Evolutionary conservation across 202 grass and related monocot species (phyloP), one percentile per base, ranked within the genome.

Genomic region (Digitaria exilis): DNA sequence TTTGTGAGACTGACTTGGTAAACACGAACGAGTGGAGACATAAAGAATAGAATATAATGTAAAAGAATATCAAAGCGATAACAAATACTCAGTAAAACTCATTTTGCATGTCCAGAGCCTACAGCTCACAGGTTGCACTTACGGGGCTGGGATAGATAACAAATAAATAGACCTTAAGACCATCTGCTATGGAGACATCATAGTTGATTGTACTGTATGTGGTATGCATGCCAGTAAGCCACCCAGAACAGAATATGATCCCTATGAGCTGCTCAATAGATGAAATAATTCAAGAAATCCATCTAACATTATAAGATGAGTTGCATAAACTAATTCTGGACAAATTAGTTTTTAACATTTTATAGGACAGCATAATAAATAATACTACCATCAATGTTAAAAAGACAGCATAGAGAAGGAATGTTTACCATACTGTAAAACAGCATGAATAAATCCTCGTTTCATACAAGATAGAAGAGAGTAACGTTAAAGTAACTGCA

Each of bases 391-490:
- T 24, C 43, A 83, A 64, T 73, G n/a, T 68, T 75, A 87, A 32
- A 81, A 80, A 84, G 21, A 46, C n/a, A 83, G 65, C 77, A 80
- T 25, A 76, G 79, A 91, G 84, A 85, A 87, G 86, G 83, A 67
- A 92, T 79, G 84, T 91, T 94, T 88, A 93, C 77, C 92, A 84
- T 95, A 98, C 95, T 93, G 69, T 98, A 98, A 87, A 90, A n/a
- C 87, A 85, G 92, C 95, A 93, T 95, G 90, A 91, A 98, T 91
- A 81, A 95, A 94, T 77, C 95, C 95, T 88, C 85, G 90, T 90
- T 95, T 95, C 71, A 98, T 93, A 91, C 95, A 80, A 98, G 92
- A n/a, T 69, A 98, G 92, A 91, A 98, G n/a, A 98, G 46, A 98
- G 83, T 76, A 98, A 69, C n/a, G 85, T 82, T 73, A 98, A 91